Evolutionary conservation across 192 early-diverging fungal genomes (phyloP).

Genomic region (Obelidium mucronatum): DNA sequence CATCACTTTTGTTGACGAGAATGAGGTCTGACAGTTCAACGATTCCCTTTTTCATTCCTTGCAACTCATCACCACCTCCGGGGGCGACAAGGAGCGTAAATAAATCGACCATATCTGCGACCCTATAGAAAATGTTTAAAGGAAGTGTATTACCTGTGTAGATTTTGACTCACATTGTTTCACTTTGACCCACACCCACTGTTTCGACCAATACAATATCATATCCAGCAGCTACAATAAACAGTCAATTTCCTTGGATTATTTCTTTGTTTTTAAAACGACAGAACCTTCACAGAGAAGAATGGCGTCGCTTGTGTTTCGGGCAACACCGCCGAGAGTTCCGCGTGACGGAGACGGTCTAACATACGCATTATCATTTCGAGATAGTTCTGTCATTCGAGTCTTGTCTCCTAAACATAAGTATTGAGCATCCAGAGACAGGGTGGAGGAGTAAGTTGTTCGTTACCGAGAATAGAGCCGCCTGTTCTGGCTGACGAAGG

Average conservation of each 20-base stretch:
- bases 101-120: conserved; percentile 89
- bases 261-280: too few species aligned
- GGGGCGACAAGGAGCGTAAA: conserved; percentile 81
- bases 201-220: conserved; percentile 85
- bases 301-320: conserved; percentile 83
- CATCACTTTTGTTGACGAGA: conserved; percentile 84
- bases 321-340: conserved; percentile 78
- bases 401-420: conserved; percentile 74
- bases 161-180: conserved; percentile 63
- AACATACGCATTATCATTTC: conserved; percentile 69
- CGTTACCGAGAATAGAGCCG: conserved; percentile 75
- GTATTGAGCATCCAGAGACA: neutral
- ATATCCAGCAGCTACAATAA: conserved; percentile 70
- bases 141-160: neutral
- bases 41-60: conserved; percentile 90
- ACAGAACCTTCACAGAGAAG: conserved; percentile 75
- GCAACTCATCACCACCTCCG: conserved; percentile 85
- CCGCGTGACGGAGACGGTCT: conserved; percentile 80
- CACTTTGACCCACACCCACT: conserved; percentile 87
- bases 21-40: conserved; percentile 85
- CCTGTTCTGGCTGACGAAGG: conserved; percentile 82
- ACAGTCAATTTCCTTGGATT: too few species aligned
- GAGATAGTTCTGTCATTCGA: conserved; percentile 79
- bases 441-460: neutral
- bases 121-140: conserved; percentile 42